These are phyloP conservation scores for Helenozyma baotianmanensis DNA, from an alignment of 805 yeast species.

Conservation along the genomic window DNA sequence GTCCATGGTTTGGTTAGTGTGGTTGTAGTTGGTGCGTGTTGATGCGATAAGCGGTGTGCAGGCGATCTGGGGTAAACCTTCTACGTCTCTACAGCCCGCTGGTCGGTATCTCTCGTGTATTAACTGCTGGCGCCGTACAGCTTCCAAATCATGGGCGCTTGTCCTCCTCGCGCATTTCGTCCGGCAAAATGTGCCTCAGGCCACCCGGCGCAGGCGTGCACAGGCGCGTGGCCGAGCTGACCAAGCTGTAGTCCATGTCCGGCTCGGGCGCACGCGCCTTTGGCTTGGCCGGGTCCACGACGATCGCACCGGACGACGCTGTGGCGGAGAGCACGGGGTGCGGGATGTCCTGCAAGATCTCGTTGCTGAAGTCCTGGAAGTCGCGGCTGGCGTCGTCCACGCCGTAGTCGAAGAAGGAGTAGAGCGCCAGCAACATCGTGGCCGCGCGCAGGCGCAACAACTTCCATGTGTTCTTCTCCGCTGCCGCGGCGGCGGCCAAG, in stretches of 20 bases:
- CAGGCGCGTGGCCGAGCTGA: not conserved
- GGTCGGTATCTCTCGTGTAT: too few relatives aligned
- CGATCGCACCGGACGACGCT: not conserved
- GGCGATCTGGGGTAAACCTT: too few relatives aligned
- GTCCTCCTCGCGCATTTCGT: not conserved
- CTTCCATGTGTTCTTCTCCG: constrained; percentile 3
- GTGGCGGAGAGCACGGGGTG: not conserved
- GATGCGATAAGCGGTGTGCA: too few relatives aligned
- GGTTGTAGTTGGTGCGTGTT: too few relatives aligned
- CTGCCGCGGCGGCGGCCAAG: constrained; percentile 8
- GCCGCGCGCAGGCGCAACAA: constrained; percentile 1
- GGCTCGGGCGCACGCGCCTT: too few relatives aligned
- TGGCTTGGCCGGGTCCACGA: too few relatives aligned
- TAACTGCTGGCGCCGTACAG: too few relatives aligned
- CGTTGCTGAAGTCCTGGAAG: constrained; percentile 7
- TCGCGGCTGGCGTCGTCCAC: constrained; percentile 22
- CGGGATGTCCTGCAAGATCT: not conserved
- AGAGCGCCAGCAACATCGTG: constrained; percentile 23
- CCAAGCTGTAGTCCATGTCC: not conserved
- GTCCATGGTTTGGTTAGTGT: too few relatives aligned
- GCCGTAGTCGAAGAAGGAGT: constrained; percentile 41
- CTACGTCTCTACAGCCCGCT: too few relatives aligned
- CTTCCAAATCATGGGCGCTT: too few relatives aligned
- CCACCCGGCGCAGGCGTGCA: not conserved
- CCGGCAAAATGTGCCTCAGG: constrained; percentile 1